phyloP scores from a whole-genome alignment of 805 yeast species.

The Myxozyma monticola region DNA sequence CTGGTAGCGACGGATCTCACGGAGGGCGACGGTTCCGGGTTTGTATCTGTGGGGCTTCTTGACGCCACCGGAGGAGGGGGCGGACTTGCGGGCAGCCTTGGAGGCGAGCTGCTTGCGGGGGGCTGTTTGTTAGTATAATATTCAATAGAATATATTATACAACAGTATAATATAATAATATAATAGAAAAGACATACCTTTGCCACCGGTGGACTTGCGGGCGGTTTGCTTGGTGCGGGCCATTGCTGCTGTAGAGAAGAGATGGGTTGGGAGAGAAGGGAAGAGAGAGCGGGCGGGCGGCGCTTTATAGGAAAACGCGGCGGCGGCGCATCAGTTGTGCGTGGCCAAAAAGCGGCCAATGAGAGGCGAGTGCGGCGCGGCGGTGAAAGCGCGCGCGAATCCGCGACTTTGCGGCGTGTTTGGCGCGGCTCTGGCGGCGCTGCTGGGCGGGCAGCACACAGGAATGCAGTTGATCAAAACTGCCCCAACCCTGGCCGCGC shows the following conservation, averaged over 20 bases:
- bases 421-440: constrained; percentile 9
- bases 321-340: too few relatives aligned
- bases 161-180: neutral
- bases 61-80: constrained; percentile 81
- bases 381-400: constrained; percentile 5
- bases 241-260: constrained; percentile 45
- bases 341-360: too few relatives aligned
- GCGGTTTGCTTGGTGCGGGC: constrained; percentile 89
- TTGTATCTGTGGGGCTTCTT: constrained; percentile 92
- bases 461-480: constrained; percentile 17
- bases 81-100: constrained; percentile 87
- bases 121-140: constrained; percentile 42
- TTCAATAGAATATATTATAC: neutral
- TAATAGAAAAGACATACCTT: constrained; percentile 37
- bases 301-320: constrained; percentile 24
- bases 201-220: constrained; percentile 89
- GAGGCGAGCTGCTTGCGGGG: constrained; percentile 91
- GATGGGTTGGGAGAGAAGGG: constrained; percentile 3
- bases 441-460: too few relatives aligned
- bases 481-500: constrained; percentile 22
- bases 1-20: constrained; percentile 91
- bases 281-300: constrained; percentile 5
- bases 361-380: too few relatives aligned
- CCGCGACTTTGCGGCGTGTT: constrained; percentile 13
- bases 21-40: constrained; percentile 93